These are phyloP conservation scores for Pichia sp. DNA, from an alignment of 1,139 yeast species.

Conservation along the genomic window DNA sequence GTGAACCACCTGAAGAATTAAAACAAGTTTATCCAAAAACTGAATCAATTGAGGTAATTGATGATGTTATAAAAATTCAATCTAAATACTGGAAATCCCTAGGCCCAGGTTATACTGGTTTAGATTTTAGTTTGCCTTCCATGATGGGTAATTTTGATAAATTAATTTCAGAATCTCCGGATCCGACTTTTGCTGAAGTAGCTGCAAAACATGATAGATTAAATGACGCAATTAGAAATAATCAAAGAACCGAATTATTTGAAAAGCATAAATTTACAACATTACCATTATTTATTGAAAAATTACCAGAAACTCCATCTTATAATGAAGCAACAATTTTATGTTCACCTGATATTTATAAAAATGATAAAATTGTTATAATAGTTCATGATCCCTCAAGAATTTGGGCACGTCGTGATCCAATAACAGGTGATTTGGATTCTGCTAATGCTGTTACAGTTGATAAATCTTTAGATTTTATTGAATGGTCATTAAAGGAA, in stretches of 20 bases:
- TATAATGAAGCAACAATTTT: slow-evolving; percentile 60
- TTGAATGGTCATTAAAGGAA: slow-evolving; percentile 52
- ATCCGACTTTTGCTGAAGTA: slow-evolving; percentile 34
- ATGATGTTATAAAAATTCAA: slow-evolving; percentile 74
- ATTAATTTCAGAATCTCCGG: slow-evolving; percentile 17
- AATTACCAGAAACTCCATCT: slow-evolving; percentile 40
- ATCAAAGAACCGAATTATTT: slow-evolving; percentile 57
- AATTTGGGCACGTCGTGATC: slow-evolving; percentile 83
- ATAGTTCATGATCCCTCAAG: slow-evolving; percentile 90
- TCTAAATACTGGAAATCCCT: slow-evolving; percentile 85
- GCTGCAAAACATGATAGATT: slow-evolving; percentile 38
- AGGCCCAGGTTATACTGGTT: slow-evolving; percentile 54
- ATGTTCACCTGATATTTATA: slow-evolving; percentile 69
- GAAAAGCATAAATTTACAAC: slow-evolving; percentile 53
- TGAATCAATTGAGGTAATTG: slow-evolving; percentile 80
- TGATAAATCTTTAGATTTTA: slow-evolving; percentile 49
- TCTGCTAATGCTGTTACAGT: slow-evolving; percentile 64
- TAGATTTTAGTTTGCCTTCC: slow-evolving; percentile 29
- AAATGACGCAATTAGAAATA: slow-evolving; percentile 66
- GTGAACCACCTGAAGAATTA: slow-evolving; percentile 89
- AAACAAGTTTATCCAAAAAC: slow-evolving; percentile 56
- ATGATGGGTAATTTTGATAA: slow-evolving; percentile 27
- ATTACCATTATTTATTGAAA: slow-evolving; percentile 58
- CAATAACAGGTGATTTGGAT: slow-evolving; percentile 71
- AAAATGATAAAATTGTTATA: slow-evolving; percentile 56